Evolutionary conservation across 2,329 filamentous ascomycete genomes (phyloP).

Genomic region (Colletotrichum musae): DNA sequence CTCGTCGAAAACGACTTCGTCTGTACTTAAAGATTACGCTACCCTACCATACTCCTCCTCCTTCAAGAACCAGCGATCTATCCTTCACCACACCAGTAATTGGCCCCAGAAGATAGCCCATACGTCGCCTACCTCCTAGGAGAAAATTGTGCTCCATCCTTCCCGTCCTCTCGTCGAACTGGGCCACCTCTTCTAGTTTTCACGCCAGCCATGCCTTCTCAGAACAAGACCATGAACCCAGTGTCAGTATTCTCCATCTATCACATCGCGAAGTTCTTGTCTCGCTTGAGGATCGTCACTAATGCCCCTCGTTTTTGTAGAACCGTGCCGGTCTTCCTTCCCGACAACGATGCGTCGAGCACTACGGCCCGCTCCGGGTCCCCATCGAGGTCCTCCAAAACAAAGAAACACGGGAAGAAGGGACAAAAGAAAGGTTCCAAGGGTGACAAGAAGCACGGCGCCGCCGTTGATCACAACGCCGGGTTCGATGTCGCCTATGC

Average conservation of each 20-base stretch:
- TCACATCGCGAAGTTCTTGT: not conserved
- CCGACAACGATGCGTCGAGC: not conserved
- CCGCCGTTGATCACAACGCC: too few relatives aligned
- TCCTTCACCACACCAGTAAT: not conserved
- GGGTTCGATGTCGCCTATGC: too few relatives aligned
- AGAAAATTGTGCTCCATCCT: rapidly evolving
- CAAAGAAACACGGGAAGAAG: not conserved
- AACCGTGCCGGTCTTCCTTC: not conserved
- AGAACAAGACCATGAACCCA: not conserved
- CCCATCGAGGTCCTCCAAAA: not conserved
- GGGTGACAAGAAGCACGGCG: not conserved
- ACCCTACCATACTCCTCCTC: too few relatives aligned
- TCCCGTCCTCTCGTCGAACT: rapidly evolving
- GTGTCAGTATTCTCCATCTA: not conserved
- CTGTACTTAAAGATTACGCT: too few relatives aligned
- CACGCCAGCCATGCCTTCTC: not conserved
- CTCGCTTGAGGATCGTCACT: too few relatives aligned
- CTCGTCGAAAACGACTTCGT: too few relatives aligned
- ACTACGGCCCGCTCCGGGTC: not conserved
- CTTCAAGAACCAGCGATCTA: too few relatives aligned
- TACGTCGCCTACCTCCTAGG: not conserved
- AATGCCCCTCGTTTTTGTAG: not conserved
- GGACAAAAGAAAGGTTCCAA: not conserved
- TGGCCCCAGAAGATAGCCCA: not conserved
- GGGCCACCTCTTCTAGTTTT: too few relatives aligned